phyloP scores from a whole-genome alignment of 345 rosid genomes.

The Schrenkiella parvula region DNA sequence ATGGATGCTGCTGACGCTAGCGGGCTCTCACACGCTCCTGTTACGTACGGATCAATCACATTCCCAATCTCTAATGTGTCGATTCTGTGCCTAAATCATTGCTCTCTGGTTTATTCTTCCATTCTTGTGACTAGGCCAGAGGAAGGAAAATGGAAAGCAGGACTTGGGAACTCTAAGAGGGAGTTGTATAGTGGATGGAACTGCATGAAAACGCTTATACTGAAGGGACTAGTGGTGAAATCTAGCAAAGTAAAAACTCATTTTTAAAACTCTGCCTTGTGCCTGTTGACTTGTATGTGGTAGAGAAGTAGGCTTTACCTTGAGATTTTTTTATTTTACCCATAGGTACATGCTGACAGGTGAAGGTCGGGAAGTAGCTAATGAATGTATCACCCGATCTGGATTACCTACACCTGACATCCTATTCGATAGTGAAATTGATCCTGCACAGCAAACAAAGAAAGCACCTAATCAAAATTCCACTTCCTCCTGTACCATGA shows the following conservation, averaged over 20 bases:
- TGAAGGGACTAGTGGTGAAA: slow-evolving; percentile 81
- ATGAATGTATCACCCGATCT: slow-evolving; percentile 64
- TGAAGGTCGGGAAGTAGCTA: slow-evolving; percentile 73
- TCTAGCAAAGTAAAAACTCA: slow-evolving; percentile 73
- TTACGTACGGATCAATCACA: slow-evolving; percentile 47
- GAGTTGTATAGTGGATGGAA: slow-evolving; percentile 97
- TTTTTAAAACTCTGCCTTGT: neutral
- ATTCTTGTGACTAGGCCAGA: slow-evolving; percentile 57
- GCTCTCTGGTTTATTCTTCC: slow-evolving; percentile 2
- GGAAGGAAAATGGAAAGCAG: slow-evolving; percentile 67
- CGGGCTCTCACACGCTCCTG: slow-evolving; percentile 78
- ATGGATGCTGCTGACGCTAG: slow-evolving; percentile 94
- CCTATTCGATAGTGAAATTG: slow-evolving; percentile 30
- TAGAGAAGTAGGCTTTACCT: slow-evolving; percentile 3
- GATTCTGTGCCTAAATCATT: neutral
- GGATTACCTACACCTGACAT: slow-evolving; percentile 36
- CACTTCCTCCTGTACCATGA: slow-evolving; percentile 7
- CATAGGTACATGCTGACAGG: slow-evolving; percentile 77
- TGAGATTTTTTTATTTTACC: neutral
- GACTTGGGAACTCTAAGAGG: slow-evolving; percentile 66
- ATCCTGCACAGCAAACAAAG: slow-evolving; percentile 17
- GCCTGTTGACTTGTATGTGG: neutral
- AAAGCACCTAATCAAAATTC: slow-evolving; percentile 26
- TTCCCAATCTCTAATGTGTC: neutral
- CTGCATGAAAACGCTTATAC: slow-evolving; percentile 78